Evolutionary conservation across 139 green algal species (phyloP), one percentile per base, ranked within the genome.

Genomic region (Desmodesmus armatus): DNA sequence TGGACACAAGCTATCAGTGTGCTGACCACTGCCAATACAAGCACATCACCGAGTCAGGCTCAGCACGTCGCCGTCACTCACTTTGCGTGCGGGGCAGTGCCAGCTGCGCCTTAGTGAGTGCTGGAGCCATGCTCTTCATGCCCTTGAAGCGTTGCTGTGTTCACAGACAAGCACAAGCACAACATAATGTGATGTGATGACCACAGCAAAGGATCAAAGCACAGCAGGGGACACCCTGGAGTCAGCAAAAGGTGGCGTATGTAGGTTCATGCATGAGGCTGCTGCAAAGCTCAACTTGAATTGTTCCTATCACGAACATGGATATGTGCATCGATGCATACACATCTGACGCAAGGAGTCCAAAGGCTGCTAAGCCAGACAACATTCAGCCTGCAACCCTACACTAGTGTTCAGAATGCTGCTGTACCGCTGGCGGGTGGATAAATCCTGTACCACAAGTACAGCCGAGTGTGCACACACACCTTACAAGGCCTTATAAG

Each of bases 51-150:
- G 67, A 44, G 43, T 7, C 17, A 76, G 37, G 67, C 67, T 44
- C 9, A 43, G 29, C 27, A 41, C 6, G 5, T 76, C 7, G 13
- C 43, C 9, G 5, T 43, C 2, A 69, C 72, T 63, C 65, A 89
- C 83, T 60, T 79, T 75, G 62, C 6, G 60, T 67, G 5, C 78
- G 21, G 0, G 37, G 29, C 85, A 89, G 65, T 29, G 69, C 83
- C 80, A 88, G 79, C 47, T 93, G 90, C 25, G 90, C 70, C 73
- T 85, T 86, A 51, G 73, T 89, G 23, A 94, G 67, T 51, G 60
- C 27, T 29, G 86, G 35, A 31, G 85, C 77, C 65, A 76, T 73
- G 41, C 23, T 33, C 53, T 82, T 53, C 74, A 87, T 73, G 23
- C 33, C 2, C 77, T 87, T 88, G 15, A 87, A 60, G 66, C 75